Evolutionary conservation across 495 filamentous ascomycete genomes (phyloP), one percentile per base, ranked within the genome.

Genomic region (Ascobolus immersus): DNA sequence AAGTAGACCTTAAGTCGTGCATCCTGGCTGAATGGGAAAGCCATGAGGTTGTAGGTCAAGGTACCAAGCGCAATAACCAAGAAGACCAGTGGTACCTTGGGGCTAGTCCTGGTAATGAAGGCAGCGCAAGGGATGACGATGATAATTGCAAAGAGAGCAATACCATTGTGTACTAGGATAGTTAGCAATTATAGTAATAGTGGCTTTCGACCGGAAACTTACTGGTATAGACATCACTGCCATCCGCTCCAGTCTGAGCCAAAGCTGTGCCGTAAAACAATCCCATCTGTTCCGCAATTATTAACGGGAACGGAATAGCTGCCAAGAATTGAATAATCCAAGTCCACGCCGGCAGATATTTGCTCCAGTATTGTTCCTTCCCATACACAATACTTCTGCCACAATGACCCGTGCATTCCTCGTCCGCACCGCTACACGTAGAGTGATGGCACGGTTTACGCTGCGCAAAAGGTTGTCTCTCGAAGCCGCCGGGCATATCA

Each of bases 321-420:
- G 92, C 42, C 4, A 96, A 55, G 40, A 93, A 77, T 48, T 94
- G 78, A 13, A 82, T 41, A 21, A 82, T 49, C 86, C 86, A 96
- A 15, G 71, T 65, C 12, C 28, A n/a, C 19, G 61, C 62, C 1
- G 79, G 82, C 24, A 96, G 49, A 14, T 62, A 58, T 17, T 61
- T 64, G 39, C 75, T 84, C 86, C 86, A 94, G 3, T 61, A 45
- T 47, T 96, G 86, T 45, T 96, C 84, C 28, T 63, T 55, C n/a
- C 64, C 66, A 41, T 74, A 90, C 4, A 76, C 60, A 10, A 59
- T 55, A 4, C 17, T 31, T 17, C 28, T n/a, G n/a, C n/a, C n/a
- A n/a, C n/a, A n/a, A n/a, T n/a, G n/a, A n/a, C n/a, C n/a, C n/a
- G n/a, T n/a, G n/a, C n/a, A n/a, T n/a, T n/a, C n/a, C n/a, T n/a